Percentiles rank a stretch among this genome's conserved stretches.
Conservation (phyloP, 305 asterid species). For the Fraxinus paxiana region DNA sequence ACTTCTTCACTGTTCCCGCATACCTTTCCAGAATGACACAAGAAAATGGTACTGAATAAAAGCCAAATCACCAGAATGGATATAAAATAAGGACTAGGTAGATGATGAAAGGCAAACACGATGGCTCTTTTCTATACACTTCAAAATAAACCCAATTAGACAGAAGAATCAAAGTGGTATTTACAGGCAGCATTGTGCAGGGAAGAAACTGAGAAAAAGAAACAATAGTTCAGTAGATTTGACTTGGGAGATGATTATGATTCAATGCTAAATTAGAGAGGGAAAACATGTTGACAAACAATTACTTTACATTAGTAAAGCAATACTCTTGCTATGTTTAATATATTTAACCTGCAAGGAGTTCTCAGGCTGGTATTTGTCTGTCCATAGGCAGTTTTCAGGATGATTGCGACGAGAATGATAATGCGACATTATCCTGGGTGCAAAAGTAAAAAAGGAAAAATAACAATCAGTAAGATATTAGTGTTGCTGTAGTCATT, state of each 20-base stretch:
- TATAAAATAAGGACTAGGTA: conserved; percentile 1
- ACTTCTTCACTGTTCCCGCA: conserved; percentile 88
- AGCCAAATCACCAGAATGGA: conserved; percentile 12
- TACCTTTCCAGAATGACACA: conserved; percentile 47
- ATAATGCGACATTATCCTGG: conserved; percentile 49
- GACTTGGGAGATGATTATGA: background rate
- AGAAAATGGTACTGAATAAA: conserved; percentile 17
- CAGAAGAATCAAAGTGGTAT: conserved; percentile 3
- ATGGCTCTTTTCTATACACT: background rate
- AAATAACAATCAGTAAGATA: conserved; percentile 21
- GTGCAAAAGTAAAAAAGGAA: conserved; percentile 20
- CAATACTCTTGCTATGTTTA: conserved; percentile 4
- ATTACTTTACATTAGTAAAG: background rate
- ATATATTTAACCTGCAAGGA: conserved; percentile 64
- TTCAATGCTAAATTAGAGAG: conserved; percentile 1
- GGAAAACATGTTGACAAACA: background rate
- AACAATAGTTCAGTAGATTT: conserved; percentile 2
- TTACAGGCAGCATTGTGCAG: background rate
- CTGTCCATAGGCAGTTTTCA: conserved; percentile 78
- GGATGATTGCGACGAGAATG: conserved; percentile 42
- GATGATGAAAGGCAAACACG: conserved; percentile 3
- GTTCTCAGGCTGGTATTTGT: conserved; percentile 80
- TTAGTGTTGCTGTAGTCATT: background rate
- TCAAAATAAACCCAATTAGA: conserved; percentile 10
- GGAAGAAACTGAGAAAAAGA: conserved; percentile 3